Conservation (phyloP, 352 stramenopile genomes). For the Pythium grandisporangium region DNA sequence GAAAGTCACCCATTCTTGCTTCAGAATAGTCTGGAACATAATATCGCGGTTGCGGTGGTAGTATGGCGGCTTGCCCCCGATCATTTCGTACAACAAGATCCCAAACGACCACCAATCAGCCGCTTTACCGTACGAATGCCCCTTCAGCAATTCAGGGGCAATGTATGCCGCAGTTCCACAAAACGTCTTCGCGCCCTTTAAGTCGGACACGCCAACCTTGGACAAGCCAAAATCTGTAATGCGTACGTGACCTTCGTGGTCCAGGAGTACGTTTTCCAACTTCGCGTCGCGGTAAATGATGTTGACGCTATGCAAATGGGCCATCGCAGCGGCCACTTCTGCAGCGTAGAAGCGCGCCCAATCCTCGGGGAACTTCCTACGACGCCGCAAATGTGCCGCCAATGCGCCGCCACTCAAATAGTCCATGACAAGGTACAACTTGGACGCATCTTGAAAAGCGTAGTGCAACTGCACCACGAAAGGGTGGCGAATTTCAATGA, state of each 20-base stretch:
- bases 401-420: slow-evolving; percentile 89
- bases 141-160: slow-evolving; percentile 86
- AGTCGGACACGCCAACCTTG: slow-evolving; percentile 84
- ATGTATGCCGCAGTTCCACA: slow-evolving; percentile 93
- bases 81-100: slow-evolving; percentile 95
- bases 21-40: slow-evolving; percentile 90
- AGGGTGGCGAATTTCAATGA: slow-evolving; percentile 89
- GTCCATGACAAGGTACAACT: slow-evolving; percentile 91
- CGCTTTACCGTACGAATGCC: slow-evolving; percentile 84
- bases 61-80: slow-evolving; percentile 87
- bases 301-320: slow-evolving; percentile 90
- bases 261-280: slow-evolving; percentile 93
- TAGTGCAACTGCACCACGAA: slow-evolving; percentile 94
- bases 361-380: slow-evolving; percentile 85
- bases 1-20: slow-evolving; percentile 93
- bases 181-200: slow-evolving; percentile 88
- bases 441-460: slow-evolving; percentile 91
- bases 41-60: slow-evolving; percentile 89
- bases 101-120: slow-evolving; percentile 95
- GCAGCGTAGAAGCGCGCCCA: slow-evolving; percentile 90
- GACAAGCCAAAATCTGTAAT: slow-evolving; percentile 93
- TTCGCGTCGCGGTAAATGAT: slow-evolving; percentile 97
- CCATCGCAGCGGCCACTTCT: slow-evolving; percentile 89
- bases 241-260: slow-evolving; percentile 91
- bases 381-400: slow-evolving; percentile 83